Evolutionary conservation across 2,329 filamentous ascomycete species (phyloP), one percentile per base, ranked within the genome.

Genomic region (Talaromyces piceae): DNA sequence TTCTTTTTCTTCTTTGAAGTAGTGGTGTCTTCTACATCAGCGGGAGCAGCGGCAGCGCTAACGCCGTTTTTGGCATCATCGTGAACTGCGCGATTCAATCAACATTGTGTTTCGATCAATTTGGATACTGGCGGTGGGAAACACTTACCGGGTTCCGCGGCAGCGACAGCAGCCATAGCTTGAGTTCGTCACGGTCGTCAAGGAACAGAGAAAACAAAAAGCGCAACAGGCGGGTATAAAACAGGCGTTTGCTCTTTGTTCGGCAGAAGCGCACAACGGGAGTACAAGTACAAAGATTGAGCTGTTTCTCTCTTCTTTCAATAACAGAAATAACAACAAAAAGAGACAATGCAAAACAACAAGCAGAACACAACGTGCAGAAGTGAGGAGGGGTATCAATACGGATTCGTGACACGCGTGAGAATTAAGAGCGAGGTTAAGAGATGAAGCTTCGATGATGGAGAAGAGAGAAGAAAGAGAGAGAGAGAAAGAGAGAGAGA

Each of bases 121-220:
- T 28, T 28, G 6, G 26, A 28, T 28, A 28, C 11, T 37, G 7
- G 16, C 6, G 16, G 6, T 2, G 3, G 1, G 20, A 3, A 27
- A 27, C 9, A 46, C 51, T 49, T 30, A 53, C 51, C 41, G 27
- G 46, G 27, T 41, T 53, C 51, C 26, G 47, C 3, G n/a, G 46
- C 30, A 46, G 47, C 26, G 16, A 47, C 18, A 49, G 41, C 41
- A 8, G 41, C 47, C 45, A 53, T 47, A 37, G 51, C 30, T 30
- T 53, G 11, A 26, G 22, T 49, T 53, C 47, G 47, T 50, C 49
- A 53, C 22, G n/a, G 18, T 50, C 51, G 51, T 53, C 11, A 47
- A 50, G 11, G 20, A 23, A 30, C 8, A 33, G 18, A 43, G 20
- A 5, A 31, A 30, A 30, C 11, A 44, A 37, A 13, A 43, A 43